A percentile compares a stretch with the other conserved stretches of the same genome.
Evolutionary conservation across 129 eudicot species (phyloP).

Genomic region (Oenanthe sinensis): DNA sequence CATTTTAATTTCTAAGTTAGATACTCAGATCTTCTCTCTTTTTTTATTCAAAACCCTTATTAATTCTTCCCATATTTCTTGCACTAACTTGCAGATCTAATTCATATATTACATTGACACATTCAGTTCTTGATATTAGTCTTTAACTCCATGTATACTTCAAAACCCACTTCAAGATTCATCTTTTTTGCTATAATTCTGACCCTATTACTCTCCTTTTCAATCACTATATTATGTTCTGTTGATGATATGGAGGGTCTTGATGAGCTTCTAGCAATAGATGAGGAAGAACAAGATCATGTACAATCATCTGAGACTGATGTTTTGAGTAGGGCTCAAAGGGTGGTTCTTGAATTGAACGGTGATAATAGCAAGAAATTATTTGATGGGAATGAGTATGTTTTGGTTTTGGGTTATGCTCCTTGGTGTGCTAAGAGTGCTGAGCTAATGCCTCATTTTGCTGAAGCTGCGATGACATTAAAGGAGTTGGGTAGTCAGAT

Average conservation of each 20-base stretch:
- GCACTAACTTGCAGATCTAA: conserved; percentile 25
- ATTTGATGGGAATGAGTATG: conserved; percentile 57
- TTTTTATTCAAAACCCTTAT: conserved; percentile 1
- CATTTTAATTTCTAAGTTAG: neutral
- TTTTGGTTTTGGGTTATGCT: conserved; percentile 74
- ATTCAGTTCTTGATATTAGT: neutral
- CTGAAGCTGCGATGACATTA: conserved; percentile 66
- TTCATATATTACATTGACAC: conserved; percentile 12
- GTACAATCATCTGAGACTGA: conserved; percentile 55
- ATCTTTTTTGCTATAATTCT: conserved; percentile 27
- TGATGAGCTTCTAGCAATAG: conserved; percentile 71
- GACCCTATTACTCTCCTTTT: conserved; percentile 28
- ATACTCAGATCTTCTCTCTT: neutral
- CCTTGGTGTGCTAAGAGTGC: conserved; percentile 92
- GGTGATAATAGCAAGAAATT: conserved; percentile 44
- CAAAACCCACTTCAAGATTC: conserved; percentile 48
- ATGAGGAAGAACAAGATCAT: conserved; percentile 31
- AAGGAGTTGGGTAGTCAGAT: conserved; percentile 38
- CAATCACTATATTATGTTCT: conserved; percentile 12
- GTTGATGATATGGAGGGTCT: conserved; percentile 43
- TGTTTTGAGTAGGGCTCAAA: conserved; percentile 60
- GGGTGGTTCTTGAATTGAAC: conserved; percentile 64
- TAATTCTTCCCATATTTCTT: conserved; percentile 17
- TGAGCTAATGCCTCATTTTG: conserved; percentile 90
- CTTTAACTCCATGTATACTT: conserved; percentile 25